Base-by-base conservation (phyloP, 139 green algal species). In the Chlamydomonas sp. region DNA sequence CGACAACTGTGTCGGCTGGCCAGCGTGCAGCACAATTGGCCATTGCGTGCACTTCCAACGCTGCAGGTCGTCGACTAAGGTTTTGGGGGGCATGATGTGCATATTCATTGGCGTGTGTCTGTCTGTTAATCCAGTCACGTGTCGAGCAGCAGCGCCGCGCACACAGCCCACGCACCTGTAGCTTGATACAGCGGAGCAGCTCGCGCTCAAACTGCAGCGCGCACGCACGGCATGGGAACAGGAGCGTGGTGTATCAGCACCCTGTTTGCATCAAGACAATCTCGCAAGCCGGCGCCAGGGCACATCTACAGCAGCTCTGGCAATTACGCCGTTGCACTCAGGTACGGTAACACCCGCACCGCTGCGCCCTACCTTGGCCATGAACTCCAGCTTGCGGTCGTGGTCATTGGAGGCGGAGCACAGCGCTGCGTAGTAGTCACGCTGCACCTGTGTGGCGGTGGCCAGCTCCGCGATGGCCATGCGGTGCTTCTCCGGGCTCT, bases 131-230 rank as follows among this genome's bases (percentile, higher is more conserved):
- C 31, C 31, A 49, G 31, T 49, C 31, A 49, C 31, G 31, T 49
- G 31, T 49, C 31, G 31, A 49, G 31, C 31, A 49, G 31, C 31
- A 49, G 31, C 31, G 31, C 31, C 31, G 31, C 31, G 31, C 31
- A 49, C 31, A 49, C 31, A 49, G 31, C 31, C 31, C 31, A 49
- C 31, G 18, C 59, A 85, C 80, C 80, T 96, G 90, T 73, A 94
- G 74, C n/a, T 83, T 89, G n/a, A 94, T 87, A 16, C 92, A 93
- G 76, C 94, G 94, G 20, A 16, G 67, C 77, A 97, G 89, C 63
- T 97, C 93, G 63, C 93, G 92, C 68, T 97, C 95, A 68, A 95
- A 93, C 94, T 96, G 89, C 59, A 75, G 57, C 0, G n/a, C 12
- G n/a, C 31, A 49, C 31, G 31, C 31, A 49, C 15, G 17, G 17